Evolutionary conservation across 768 basidiomycete genomes (phyloP).

Genomic region (Saitozyma podzolica): DNA sequence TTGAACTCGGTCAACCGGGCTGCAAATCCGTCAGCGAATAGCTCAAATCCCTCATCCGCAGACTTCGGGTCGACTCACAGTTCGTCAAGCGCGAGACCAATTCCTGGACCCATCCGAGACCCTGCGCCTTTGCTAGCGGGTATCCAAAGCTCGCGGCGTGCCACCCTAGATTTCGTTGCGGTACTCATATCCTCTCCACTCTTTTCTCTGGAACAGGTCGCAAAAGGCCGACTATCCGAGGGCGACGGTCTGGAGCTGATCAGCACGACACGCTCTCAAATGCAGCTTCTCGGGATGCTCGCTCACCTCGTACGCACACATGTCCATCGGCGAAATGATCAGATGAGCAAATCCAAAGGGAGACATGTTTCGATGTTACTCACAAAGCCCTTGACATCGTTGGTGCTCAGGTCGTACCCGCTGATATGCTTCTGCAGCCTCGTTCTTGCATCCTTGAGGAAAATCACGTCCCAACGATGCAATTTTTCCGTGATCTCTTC

Average conservation of each 20-base stretch:
- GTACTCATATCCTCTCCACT: slow-evolving; percentile 93
- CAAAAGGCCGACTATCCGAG: slow-evolving; percentile 91
- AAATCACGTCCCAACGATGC: slow-evolving; percentile 66
- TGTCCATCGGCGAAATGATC: slow-evolving; percentile 46
- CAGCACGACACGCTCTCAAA: no score
- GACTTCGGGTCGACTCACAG: slow-evolving; percentile 10
- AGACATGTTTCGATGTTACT: slow-evolving; percentile 9
- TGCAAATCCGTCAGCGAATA: no score
- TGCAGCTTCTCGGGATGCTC: no score
- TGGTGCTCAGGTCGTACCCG: slow-evolving; percentile 42
- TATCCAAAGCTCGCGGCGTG: slow-evolving; percentile 73
- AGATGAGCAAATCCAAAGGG: not conserved
- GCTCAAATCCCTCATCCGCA: slow-evolving; percentile 6
- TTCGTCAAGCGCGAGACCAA: slow-evolving; percentile 46
- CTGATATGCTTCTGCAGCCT: slow-evolving; percentile 59
- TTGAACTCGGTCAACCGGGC: slow-evolving; percentile 57
- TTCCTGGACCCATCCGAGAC: slow-evolving; percentile 52
- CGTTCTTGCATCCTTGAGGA: slow-evolving; percentile 66
- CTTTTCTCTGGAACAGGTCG: slow-evolving; percentile 80
- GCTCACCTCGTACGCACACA: slow-evolving; percentile 49
- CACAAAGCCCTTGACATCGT: slow-evolving; percentile 46
- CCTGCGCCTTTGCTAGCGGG: slow-evolving; percentile 64
- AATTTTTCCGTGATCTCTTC: slow-evolving; percentile 23
- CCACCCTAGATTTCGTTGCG: slow-evolving; percentile 55
- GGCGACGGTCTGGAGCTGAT: slow-evolving; percentile 70